Conservation (phyloP, 441 rosid species). For the Raphanus hybrid region DNA sequence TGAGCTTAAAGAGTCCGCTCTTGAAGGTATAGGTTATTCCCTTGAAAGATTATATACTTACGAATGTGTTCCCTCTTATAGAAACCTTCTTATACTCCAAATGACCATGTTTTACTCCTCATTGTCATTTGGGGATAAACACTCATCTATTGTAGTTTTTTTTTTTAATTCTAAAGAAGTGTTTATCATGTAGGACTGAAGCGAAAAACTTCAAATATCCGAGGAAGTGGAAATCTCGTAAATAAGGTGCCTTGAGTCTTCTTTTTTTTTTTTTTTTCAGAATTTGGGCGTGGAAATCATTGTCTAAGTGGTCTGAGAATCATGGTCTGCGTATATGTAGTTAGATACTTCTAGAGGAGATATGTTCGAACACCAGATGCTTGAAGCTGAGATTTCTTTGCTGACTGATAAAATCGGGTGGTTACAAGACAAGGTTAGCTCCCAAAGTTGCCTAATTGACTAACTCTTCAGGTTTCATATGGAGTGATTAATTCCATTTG, state of each 20-base stretch:
- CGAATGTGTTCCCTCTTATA: constrained; percentile 9
- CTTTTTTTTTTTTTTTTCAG: constrained; percentile 25
- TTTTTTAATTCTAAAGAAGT: background rate
- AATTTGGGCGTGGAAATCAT: constrained; percentile 8
- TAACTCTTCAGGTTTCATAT: constrained; percentile 20
- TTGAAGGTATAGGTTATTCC: constrained; percentile 61
- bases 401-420: constrained; percentile 67
- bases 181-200: constrained; percentile 59
- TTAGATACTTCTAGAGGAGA: constrained; percentile 68
- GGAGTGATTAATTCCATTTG: constrained; percentile 4
- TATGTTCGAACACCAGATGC: constrained; percentile 73
- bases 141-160: background rate
- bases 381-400: constrained; percentile 77
- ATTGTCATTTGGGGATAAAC: constrained; percentile 4
- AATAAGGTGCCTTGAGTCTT: constrained; percentile 58
- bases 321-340: constrained; percentile 52
- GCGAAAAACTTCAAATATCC: constrained; percentile 58
- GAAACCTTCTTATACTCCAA: constrained; percentile 16
- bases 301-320: constrained; percentile 39
- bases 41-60: background rate
- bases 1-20: constrained; percentile 69
- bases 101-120: constrained; percentile 13
- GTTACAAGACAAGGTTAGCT: constrained; percentile 78
- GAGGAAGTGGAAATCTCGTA: constrained; percentile 47
- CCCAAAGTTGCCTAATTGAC: constrained; percentile 26